Percentiles rank a stretch among this genome's conserved stretches.
Evolutionary conservation across 2,329 filamentous ascomycete species (phyloP).

Genomic region (Aspergillus sp.): DNA sequence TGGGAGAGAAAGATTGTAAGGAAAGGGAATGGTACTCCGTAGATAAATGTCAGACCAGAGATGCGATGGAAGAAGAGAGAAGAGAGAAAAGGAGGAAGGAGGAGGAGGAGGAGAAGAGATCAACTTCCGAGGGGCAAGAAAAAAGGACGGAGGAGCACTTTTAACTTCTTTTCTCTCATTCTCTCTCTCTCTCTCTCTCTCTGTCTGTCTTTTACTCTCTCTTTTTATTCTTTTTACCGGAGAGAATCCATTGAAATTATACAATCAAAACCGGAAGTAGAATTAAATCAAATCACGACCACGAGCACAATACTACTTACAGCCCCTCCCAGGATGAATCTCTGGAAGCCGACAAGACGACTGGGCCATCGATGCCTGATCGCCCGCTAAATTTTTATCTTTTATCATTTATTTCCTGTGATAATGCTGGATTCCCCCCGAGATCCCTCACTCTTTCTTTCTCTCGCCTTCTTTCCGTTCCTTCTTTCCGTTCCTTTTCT

Average conservation of each 20-base stretch:
- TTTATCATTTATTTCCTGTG: too few species aligned
- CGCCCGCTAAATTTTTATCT: neutral
- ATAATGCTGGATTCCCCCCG: too few species aligned
- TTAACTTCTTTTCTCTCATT: neutral
- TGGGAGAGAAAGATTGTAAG: neutral
- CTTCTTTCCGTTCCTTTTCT: too few species aligned
- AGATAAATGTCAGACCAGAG: neutral
- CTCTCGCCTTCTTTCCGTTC: too few species aligned
- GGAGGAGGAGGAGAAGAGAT: too few species aligned
- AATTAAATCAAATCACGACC: neutral
- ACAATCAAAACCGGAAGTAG: neutral
- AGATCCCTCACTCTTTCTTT: too few species aligned
- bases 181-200: neutral
- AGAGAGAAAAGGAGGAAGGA: neutral
- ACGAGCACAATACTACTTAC: neutral
- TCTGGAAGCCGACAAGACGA: neutral
- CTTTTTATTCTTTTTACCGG: neutral
- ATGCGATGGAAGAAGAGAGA: neutral
- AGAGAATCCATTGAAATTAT: neutral
- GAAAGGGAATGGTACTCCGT: neutral
- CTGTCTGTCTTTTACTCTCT: neutral
- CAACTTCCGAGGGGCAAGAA: too few species aligned
- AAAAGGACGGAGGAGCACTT: neutral
- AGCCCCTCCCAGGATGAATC: neutral
- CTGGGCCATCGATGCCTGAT: slow-evolving; percentile 8